Evolutionary conservation across 441 rosid species (phyloP).

Genomic region (Populus hybrid): DNA sequence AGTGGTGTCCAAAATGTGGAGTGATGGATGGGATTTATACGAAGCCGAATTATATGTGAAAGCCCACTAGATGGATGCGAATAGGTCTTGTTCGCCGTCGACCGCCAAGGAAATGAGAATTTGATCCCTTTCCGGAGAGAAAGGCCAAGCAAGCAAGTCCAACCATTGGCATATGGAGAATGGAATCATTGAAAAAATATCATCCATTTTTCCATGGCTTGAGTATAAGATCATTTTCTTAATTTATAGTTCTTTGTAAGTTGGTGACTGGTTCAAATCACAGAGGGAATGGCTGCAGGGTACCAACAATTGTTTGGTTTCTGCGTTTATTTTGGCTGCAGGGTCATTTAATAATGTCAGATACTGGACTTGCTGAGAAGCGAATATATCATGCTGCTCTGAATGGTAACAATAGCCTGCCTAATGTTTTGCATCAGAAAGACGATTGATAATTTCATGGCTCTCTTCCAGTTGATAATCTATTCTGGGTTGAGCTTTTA

Average conservation of each 20-base stretch:
- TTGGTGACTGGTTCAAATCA: too few species aligned
- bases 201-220: not conserved
- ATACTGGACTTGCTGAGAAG: constrained; percentile 93
- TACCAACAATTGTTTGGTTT: not conserved
- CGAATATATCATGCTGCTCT: constrained; percentile 95
- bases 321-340: constrained; percentile 31
- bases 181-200: not conserved
- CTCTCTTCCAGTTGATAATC: constrained; percentile 42
- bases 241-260: too few species aligned
- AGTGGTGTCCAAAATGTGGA: too few species aligned
- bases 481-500: constrained; percentile 38
- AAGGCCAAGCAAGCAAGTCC: constrained; percentile 3
- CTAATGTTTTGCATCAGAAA: constrained; percentile 96
- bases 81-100: not conserved
- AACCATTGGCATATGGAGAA: not conserved
- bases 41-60: not conserved
- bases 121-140: not conserved
- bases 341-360: constrained; percentile 76
- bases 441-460: constrained; percentile 85
- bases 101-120: not conserved
- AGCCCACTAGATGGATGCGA: not conserved
- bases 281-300: too few species aligned
- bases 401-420: constrained; percentile 98
- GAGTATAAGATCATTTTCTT: not conserved
- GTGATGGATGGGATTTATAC: too few species aligned